A percentile compares a stretch with the other conserved stretches of the same genome.
phyloP scores from a whole-genome alignment of 352 stramenopile species.

The Pythium phragmitis region DNA sequence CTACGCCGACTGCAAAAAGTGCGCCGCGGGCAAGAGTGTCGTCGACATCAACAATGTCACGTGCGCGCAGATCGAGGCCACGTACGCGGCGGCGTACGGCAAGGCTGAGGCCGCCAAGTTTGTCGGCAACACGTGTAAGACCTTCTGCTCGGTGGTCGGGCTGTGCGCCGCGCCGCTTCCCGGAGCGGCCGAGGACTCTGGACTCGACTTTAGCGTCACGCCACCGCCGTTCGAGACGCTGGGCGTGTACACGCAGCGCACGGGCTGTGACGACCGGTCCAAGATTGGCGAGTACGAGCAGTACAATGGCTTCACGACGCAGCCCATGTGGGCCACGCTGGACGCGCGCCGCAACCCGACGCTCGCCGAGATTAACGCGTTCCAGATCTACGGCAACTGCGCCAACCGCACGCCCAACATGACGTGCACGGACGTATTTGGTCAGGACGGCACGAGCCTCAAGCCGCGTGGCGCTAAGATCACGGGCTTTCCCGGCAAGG shows the following conservation, averaged over 20 bases:
- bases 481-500: conserved; percentile 47
- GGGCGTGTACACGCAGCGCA: conserved; percentile 50
- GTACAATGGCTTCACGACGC: conserved; percentile 51
- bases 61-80: conserved; percentile 30
- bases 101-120: conserved; percentile 24
- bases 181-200: conserved; percentile 53
- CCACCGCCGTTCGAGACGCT: conserved; percentile 39
- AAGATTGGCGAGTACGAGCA: conserved; percentile 64
- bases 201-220: conserved; percentile 49
- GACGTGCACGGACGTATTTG: conserved; percentile 53
- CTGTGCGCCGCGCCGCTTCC: conserved; percentile 63
- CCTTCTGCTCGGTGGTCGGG: conserved; percentile 41
- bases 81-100: conserved; percentile 30
- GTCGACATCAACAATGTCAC: conserved; percentile 32
- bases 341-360: conserved; percentile 59
- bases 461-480: conserved; percentile 45
- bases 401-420: conserved; percentile 42
- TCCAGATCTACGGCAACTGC: conserved; percentile 60
- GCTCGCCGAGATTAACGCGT: conserved; percentile 50
- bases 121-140: conserved; percentile 27
- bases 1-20: conserved; percentile 38
- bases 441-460: conserved; percentile 42
- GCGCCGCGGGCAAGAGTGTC: conserved; percentile 25
- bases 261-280: conserved; percentile 60
- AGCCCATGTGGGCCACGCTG: conserved; percentile 53